These are phyloP conservation scores for Dorcoceras hygrometricum DNA, from an alignment of 257 asterid genomes.

Conservation along the genomic window DNA sequence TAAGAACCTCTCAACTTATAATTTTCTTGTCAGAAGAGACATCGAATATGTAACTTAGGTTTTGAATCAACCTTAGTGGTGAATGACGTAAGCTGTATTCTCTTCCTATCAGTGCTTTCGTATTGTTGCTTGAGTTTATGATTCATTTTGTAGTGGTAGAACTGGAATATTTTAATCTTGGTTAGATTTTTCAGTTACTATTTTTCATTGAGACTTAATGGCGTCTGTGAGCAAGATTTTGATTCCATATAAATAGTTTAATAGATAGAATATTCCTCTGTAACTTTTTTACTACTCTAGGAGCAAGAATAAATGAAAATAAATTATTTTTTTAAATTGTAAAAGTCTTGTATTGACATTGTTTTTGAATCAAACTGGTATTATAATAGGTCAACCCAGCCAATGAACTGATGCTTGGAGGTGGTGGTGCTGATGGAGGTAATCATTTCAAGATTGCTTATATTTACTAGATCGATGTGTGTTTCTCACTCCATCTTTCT, in stretches of 20 bases:
- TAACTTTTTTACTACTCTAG: too few relatives aligned
- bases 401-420: constrained; percentile 89
- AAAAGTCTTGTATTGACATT: too few relatives aligned
- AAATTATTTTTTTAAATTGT: too few relatives aligned
- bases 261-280: too few relatives aligned
- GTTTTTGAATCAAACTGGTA: background rate
- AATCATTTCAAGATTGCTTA: constrained; percentile 17
- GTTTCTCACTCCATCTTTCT: constrained; percentile 20
- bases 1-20: background rate
- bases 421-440: constrained; percentile 99
- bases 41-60: too few relatives aligned
- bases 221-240: too few relatives aligned
- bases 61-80: background rate
- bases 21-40: background rate
- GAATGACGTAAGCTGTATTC: background rate
- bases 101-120: background rate
- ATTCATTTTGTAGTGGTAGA: background rate
- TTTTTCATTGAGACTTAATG: too few relatives aligned
- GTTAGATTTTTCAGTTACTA: too few relatives aligned
- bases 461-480: constrained; percentile 12
- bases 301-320: too few relatives aligned
- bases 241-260: too few relatives aligned
- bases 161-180: background rate
- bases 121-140: background rate
- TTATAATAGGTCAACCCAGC: constrained; percentile 84